A percentile compares a stretch with the other conserved stretches of the same genome.
Evolutionary conservation across 306 rosid species (phyloP).

Genomic region (Calophaca sinica): DNA sequence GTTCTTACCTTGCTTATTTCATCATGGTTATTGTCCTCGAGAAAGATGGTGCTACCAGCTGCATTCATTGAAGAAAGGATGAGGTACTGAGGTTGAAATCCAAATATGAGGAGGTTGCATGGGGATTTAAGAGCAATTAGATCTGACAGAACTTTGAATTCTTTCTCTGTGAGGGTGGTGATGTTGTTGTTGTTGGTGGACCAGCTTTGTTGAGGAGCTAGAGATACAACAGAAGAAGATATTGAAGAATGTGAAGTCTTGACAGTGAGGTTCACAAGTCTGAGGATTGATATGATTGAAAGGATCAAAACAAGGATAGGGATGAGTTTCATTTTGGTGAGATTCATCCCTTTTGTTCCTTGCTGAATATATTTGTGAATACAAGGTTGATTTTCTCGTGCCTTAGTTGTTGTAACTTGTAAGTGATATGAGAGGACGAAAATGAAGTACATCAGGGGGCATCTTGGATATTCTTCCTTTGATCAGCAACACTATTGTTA

Average conservation of each 20-base stretch:
- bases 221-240: conserved; percentile 50
- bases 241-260: conserved; percentile 57
- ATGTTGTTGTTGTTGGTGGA: conserved; percentile 40
- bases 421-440: conserved; percentile 57
- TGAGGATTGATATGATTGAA: conserved; percentile 60
- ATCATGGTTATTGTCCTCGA: conserved; percentile 64
- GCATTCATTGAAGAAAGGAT: conserved; percentile 71
- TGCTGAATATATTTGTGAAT: conserved; percentile 42
- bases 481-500: conserved; percentile 36
- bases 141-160: conserved; percentile 63
- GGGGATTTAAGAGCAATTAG: conserved; percentile 73
- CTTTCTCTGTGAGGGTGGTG: conserved; percentile 59
- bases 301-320: conserved; percentile 72
- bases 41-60: conserved; percentile 78
- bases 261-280: conserved; percentile 68
- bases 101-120: conserved; percentile 90
- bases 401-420: conserved; percentile 38
- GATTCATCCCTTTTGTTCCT: conserved; percentile 62
- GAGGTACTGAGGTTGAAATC: conserved; percentile 70
- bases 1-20: conserved; percentile 50
- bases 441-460: conserved; percentile 72
- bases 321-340: conserved; percentile 68
- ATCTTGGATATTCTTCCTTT: conserved; percentile 43
- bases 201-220: conserved; percentile 32
- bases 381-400: conserved; percentile 48